These are phyloP conservation scores for Candida ortonii DNA, from an alignment of 805 yeast genomes.

Conservation along the genomic window DNA sequence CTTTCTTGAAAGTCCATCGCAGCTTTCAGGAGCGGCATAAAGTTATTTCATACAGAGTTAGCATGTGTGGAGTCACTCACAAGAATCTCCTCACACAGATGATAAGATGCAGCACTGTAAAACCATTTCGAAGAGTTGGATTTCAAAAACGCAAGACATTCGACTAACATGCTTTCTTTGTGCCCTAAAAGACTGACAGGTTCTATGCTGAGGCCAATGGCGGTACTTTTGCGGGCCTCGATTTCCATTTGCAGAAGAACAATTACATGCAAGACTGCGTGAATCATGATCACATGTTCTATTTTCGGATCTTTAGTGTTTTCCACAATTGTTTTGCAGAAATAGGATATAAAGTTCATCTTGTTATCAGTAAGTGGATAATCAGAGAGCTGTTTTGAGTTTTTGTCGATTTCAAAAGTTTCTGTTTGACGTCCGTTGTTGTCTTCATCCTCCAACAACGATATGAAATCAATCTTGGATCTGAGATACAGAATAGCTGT, in stretches of 20 bases:
- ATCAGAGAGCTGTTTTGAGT: constrained; percentile 5
- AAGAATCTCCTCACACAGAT: constrained; percentile 22
- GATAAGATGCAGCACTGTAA: constrained; percentile 30
- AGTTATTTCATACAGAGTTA: not conserved
- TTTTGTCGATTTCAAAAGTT: constrained; percentile 5
- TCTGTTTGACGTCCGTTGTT: too few species aligned
- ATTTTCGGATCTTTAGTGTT: constrained; percentile 15
- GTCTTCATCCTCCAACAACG: constrained; percentile 27
- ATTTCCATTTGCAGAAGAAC: constrained; percentile 29
- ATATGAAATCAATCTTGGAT: constrained; percentile 29
- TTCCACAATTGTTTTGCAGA: constrained; percentile 16
- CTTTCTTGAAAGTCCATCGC: too few species aligned
- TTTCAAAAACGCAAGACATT: constrained; percentile 19
- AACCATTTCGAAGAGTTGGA: constrained; percentile 28
- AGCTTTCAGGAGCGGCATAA: too few species aligned
- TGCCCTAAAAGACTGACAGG: constrained; percentile 12
- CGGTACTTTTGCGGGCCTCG: constrained; percentile 21
- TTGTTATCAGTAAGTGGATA: constrained; percentile 23
- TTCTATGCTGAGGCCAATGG: constrained; percentile 4
- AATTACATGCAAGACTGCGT: constrained; percentile 30
- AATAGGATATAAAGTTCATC: constrained; percentile 17
- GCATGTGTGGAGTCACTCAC: constrained; percentile 12
- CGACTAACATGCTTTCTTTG: constrained; percentile 15
- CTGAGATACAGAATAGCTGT: constrained; percentile 27
- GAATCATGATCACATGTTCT: constrained; percentile 28